Conservation (phyloP, 2,329 filamentous ascomycete species). For the Epichloe hybrida region DNA sequence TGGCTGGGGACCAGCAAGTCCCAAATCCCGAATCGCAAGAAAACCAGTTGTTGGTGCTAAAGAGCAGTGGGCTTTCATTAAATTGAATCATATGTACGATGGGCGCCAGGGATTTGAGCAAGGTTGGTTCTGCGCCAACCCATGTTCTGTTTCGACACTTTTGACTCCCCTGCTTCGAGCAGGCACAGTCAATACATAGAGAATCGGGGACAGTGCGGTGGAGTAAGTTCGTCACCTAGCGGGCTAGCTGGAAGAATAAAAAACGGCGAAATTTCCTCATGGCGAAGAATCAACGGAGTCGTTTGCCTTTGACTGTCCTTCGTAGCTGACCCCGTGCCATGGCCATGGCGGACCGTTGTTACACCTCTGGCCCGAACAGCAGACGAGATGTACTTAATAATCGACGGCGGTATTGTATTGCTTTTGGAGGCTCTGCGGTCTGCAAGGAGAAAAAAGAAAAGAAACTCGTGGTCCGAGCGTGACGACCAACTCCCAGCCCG, state of each 20-base stretch:
- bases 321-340: neutral
- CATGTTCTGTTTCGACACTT: too few species aligned
- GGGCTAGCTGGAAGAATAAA: too few species aligned
- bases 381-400: neutral
- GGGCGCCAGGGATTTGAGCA: neutral
- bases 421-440: neutral
- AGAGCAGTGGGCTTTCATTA: neutral
- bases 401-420: neutral
- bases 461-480: neutral
- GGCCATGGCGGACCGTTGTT: neutral
- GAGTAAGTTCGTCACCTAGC: neutral
- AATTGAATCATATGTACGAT: too few species aligned
- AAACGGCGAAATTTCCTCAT: neutral
- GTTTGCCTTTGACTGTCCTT: neutral
- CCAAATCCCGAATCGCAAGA: too few species aligned
- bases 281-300: neutral
- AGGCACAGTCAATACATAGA: neutral
- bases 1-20: too few species aligned
- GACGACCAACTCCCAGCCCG: neutral
- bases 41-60: too few species aligned
- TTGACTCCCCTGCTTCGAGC: too few species aligned
- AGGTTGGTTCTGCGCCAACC: neutral
- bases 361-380: neutral
- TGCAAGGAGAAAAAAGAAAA: neutral
- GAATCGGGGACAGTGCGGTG: neutral